phyloP scores from a whole-genome alignment of 768 basidiomycete genomes.

The Boletus fagicola region DNA sequence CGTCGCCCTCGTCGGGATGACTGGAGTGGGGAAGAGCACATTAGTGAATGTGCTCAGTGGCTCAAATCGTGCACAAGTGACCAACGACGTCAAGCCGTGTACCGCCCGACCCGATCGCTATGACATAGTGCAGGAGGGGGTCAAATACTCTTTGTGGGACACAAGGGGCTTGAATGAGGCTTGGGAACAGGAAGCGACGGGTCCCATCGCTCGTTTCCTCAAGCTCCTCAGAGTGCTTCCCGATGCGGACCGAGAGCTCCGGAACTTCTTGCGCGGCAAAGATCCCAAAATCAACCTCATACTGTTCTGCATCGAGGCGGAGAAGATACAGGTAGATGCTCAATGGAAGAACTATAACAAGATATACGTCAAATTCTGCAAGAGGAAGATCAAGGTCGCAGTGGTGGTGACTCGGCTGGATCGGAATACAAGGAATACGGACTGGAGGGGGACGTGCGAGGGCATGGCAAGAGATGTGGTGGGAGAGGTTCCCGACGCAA shows the following conservation, averaged over 20 bases:
- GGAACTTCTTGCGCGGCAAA: slow-evolving; percentile 10
- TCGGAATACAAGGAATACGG: neutral
- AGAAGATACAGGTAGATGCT: slow-evolving; percentile 4
- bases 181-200: neutral
- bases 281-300: slow-evolving; percentile 9
- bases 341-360: slow-evolving; percentile 15
- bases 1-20: slow-evolving; percentile 13
- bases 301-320: slow-evolving; percentile 12
- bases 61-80: neutral
- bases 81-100: slow-evolving; percentile 8
- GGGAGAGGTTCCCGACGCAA: slow-evolving; percentile 1
- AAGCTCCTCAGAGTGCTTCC: neutral
- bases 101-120: neutral
- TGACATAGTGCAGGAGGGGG: neutral
- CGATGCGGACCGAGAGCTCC: slow-evolving; percentile 13
- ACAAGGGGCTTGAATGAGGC: slow-evolving; percentile 15
- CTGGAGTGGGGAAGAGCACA: slow-evolving; percentile 19
- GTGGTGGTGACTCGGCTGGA: slow-evolving; percentile 18
- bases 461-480: neutral
- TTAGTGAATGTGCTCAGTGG: slow-evolving; percentile 15
- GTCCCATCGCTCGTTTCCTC: slow-evolving; percentile 6
- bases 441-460: slow-evolving; percentile 2
- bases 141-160: slow-evolving; percentile 7
- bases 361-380: slow-evolving; percentile 15
- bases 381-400: slow-evolving; percentile 7